Conservation (phyloP, 1,284 basidiomycete species). For the Apiotrichum domesticum region DNA sequence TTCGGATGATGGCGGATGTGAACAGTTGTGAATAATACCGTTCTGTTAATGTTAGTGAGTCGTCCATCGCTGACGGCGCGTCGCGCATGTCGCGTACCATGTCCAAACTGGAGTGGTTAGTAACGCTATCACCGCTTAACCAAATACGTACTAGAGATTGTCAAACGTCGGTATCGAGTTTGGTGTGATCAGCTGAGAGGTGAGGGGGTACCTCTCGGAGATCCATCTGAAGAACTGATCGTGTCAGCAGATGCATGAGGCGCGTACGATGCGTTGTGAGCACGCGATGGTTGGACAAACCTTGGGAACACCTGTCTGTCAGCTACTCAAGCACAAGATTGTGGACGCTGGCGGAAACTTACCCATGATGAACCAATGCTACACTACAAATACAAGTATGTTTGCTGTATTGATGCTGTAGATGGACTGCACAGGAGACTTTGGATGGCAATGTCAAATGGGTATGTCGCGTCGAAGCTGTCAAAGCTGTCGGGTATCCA, state of each 20-base stretch:
- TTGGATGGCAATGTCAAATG: too few relatives aligned
- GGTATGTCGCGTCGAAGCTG: too few relatives aligned
- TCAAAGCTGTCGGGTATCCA: too few relatives aligned
- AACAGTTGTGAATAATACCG: slow-evolving; percentile 96
- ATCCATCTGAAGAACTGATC: slow-evolving; percentile 55
- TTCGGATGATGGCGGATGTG: slow-evolving; percentile 54
- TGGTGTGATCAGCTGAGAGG: slow-evolving; percentile 95
- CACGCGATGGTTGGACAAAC: slow-evolving; percentile 5
- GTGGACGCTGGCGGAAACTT: slow-evolving; percentile 2
- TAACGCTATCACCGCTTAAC: background rate
- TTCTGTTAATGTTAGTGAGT: slow-evolving; percentile 58
- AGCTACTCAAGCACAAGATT: too few relatives aligned
- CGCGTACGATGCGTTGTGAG: background rate
- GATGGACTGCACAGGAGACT: background rate
- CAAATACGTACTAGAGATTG: slow-evolving; percentile 45
- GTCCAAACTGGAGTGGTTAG: slow-evolving; percentile 25
- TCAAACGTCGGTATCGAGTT: slow-evolving; percentile 56
- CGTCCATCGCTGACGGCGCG: background rate
- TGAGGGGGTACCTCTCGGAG: slow-evolving; percentile 91
- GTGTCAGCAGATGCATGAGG: slow-evolving; percentile 1
- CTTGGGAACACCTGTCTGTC: slow-evolving; percentile 33
- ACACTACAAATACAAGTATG: slow-evolving; percentile 1
- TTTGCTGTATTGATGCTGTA: background rate
- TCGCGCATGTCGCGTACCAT: slow-evolving; percentile 20
- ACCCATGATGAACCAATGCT: slow-evolving; percentile 24